Base-by-base conservation (phyloP, 345 rosid genomes). In the Salix koriyanagi region DNA sequence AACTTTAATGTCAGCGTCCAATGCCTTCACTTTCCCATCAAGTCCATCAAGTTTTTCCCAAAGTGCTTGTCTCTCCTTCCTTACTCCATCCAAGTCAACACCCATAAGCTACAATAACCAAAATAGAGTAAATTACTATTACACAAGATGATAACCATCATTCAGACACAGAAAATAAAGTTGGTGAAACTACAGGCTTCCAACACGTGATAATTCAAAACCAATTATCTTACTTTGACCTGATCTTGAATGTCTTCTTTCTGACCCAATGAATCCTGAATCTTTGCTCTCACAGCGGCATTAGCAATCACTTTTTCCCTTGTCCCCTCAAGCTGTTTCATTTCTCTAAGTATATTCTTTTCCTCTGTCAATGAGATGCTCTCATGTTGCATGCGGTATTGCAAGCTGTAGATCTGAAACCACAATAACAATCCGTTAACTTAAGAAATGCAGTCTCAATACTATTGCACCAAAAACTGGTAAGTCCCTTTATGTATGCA, bases 281-380 rank as follows among this genome's bases (percentile, higher is more conserved):
- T 89, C 80, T 94, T 90, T 16, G 95, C 87, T 85, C 90, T 90
- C 87, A 86, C 52, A 12, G 93, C 97, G 72, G 84, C 93, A 88
- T 94, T 89, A 61, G 94, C 92, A 83, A 92, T 87, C 79, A 96
- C 99, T 76, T 88, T 90, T 19, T 89, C 97, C 87, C 99, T 88
- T 54, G 99, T 96, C 54, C 91, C 94, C 83, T 94, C 98, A 68
- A 96, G 93, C 83, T 79, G 97, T 83, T 89, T 92, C 79, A 96
- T 88, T 84, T 96, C 98, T 85, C 86, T 90, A 48, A 96, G 92
- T 66, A 92, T 41, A 85, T 96, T 92, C 86, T 96, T 96, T 88
- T 96, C 99, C 88, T 96, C 98, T 0, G 93, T 56, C 79, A 96
- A 75, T 7, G 97, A 83, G 79, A 94, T 94, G 88, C 98, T 94